phyloP scores from a whole-genome alignment of 2,329 filamentous ascomycete genomes.

The Cordyceps militaris region DNA sequence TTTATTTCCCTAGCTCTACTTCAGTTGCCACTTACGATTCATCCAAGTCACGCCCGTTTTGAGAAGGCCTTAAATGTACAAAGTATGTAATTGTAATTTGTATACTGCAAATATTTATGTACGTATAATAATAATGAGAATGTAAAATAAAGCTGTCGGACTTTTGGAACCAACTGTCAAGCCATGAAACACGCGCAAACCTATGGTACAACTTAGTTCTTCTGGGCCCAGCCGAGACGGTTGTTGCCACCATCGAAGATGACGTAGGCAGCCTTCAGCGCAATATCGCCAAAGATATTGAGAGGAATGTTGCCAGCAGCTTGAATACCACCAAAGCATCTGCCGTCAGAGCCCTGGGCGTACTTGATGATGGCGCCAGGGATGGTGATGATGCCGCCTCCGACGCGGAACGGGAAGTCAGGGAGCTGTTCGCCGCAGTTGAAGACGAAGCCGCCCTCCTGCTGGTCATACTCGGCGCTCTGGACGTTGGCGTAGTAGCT shows the following conservation, averaged over 20 bases:
- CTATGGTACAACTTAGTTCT: neutral
- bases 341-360: slow-evolving; percentile 39
- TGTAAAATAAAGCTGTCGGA: neutral
- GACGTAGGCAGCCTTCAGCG: slow-evolving; percentile 55
- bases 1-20: too few species aligned
- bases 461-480: slow-evolving; percentile 22
- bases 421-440: slow-evolving; percentile 38
- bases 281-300: slow-evolving; percentile 57
- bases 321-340: slow-evolving; percentile 64
- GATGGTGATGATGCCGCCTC: slow-evolving; percentile 48
- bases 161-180: neutral
- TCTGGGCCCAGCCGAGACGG: slow-evolving; percentile 31
- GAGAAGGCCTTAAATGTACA: too few species aligned
- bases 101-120: neutral
- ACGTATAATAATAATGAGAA: neutral
- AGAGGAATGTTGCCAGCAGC: slow-evolving; percentile 35
- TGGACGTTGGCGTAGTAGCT: slow-evolving; percentile 52
- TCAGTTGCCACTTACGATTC: too few species aligned
- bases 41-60: too few species aligned
- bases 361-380: slow-evolving; percentile 51
- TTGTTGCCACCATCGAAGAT: slow-evolving; percentile 50
- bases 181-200: neutral
- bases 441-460: slow-evolving; percentile 36
- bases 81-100: neutral
- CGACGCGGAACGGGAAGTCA: slow-evolving; percentile 47